phyloP scores from a whole-genome alignment of 306 rosid genomes.

The Mimosa pudica region DNA sequence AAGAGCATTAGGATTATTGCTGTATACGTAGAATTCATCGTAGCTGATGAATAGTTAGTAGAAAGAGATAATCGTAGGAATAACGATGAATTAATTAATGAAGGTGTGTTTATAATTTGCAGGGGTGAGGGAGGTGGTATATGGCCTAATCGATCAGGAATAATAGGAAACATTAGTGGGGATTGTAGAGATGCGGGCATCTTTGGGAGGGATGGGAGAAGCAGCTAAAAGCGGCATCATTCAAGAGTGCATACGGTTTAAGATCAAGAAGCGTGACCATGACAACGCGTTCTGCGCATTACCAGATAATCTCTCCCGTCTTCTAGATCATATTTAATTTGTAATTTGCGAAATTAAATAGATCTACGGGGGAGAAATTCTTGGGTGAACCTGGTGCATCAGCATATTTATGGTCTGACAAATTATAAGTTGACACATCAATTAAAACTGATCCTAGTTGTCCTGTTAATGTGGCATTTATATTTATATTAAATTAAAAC shows the following conservation, averaged over 20 bases:
- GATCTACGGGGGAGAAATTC: too few relatives aligned
- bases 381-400: too few relatives aligned
- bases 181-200: not conserved
- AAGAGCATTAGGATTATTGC: slow-evolving; percentile 34
- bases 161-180: not conserved
- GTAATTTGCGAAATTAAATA: too few relatives aligned
- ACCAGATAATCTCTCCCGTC: not conserved
- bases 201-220: slow-evolving; percentile 28
- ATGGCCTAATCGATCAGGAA: not conserved
- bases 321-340: too few relatives aligned
- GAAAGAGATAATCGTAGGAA: slow-evolving; percentile 19
- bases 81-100: not conserved
- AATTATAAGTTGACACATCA: too few relatives aligned
- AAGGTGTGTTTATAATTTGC: slow-evolving; percentile 26
- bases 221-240: slow-evolving; percentile 33
- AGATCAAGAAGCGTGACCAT: slow-evolving; percentile 43
- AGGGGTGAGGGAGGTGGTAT: slow-evolving; percentile 28
- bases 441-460: too few relatives aligned
- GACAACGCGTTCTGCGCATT: not conserved
- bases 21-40: not conserved
- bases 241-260: slow-evolving; percentile 21
- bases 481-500: too few relatives aligned
- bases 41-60: not conserved
- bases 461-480: too few relatives aligned
- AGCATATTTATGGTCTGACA: too few relatives aligned